Percentiles rank a stretch among this genome's conserved stretches.
These are phyloP conservation scores for Phytophthora litchii DNA, from an alignment of 352 stramenopile species.

Conservation along the genomic window DNA sequence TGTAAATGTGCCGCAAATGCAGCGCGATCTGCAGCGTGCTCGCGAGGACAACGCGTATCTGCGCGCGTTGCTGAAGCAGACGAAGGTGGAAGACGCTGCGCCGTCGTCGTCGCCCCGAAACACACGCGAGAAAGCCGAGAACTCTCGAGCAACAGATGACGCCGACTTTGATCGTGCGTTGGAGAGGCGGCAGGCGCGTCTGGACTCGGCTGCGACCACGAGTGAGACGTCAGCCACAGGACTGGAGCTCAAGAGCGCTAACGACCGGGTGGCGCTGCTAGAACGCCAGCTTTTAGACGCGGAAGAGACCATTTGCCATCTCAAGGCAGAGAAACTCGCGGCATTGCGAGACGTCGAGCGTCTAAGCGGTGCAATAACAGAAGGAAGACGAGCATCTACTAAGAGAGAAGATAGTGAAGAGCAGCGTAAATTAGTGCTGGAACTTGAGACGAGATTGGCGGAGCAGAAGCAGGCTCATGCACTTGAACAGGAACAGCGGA, in stretches of 20 bases:
- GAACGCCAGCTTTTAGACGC: slow-evolving; percentile 64
- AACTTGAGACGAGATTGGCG: slow-evolving; percentile 47
- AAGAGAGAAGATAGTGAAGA: slow-evolving; percentile 13
- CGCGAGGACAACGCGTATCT: slow-evolving; percentile 40
- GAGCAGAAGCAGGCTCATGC: slow-evolving; percentile 40
- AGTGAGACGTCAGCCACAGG: slow-evolving; percentile 2
- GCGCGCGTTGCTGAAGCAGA: slow-evolving; percentile 28
- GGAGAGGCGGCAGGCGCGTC: slow-evolving; percentile 24
- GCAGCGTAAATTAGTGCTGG: slow-evolving; percentile 36
- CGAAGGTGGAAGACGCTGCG: slow-evolving; percentile 7
- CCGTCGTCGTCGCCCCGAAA: not conserved
- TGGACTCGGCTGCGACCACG: slow-evolving; percentile 9
- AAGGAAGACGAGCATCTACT: not conserved
- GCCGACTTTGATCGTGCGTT: slow-evolving; percentile 24
- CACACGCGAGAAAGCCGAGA: slow-evolving; percentile 1
- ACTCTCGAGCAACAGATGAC: slow-evolving; percentile 8
- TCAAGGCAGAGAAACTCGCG: slow-evolving; percentile 73
- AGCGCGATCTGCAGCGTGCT: slow-evolving; percentile 38
- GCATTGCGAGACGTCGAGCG: slow-evolving; percentile 61
- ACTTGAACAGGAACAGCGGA: slow-evolving; percentile 55
- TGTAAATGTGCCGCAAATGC: slow-evolving; percentile 32
- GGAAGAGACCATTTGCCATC: slow-evolving; percentile 78
- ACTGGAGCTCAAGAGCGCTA: slow-evolving; percentile 56
- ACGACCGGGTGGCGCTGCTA: slow-evolving; percentile 57
- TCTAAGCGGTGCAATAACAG: slow-evolving; percentile 28